phyloP scores from a whole-genome alignment of 164 flowering plant species.

The Umbilicus rupestris region DNA sequence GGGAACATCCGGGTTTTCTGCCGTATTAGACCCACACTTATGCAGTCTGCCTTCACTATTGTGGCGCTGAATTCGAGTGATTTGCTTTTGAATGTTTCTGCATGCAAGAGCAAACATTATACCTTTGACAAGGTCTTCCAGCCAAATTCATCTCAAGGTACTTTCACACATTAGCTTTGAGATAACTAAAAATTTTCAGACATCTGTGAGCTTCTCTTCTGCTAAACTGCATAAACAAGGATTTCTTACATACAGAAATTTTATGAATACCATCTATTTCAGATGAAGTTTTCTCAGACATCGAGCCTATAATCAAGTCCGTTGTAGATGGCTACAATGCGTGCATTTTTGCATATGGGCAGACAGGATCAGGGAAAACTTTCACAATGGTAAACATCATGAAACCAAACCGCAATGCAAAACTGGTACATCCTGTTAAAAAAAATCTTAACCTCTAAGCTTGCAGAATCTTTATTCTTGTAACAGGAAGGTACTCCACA shows the following conservation, averaged over 20 bases:
- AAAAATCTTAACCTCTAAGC: neutral
- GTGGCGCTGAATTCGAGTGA: constrained; percentile 26
- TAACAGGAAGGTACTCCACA: constrained; percentile 47
- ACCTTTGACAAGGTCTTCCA: constrained; percentile 53
- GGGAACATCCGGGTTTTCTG: constrained; percentile 60
- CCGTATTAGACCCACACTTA: constrained; percentile 38
- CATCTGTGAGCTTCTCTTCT: neutral
- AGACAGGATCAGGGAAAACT: constrained; percentile 68
- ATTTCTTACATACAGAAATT: neutral
- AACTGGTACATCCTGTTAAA: neutral
- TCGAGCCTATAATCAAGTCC: constrained; percentile 61
- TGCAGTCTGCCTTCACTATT: constrained; percentile 25
- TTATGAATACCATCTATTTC: constrained; percentile 10
- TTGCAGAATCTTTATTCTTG: neutral
- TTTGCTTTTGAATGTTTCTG: constrained; percentile 27
- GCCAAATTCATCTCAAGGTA: constrained; percentile 52
- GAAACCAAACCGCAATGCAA: neutral
- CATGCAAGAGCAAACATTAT: constrained; percentile 32
- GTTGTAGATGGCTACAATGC: constrained; percentile 59
- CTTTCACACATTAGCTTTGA: neutral
- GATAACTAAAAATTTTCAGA: neutral
- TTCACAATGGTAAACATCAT: constrained; percentile 51
- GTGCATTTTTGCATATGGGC: constrained; percentile 66
- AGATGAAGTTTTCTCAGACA: constrained; percentile 55
- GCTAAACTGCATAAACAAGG: too few species aligned